A percentile compares a stretch with the other conserved stretches of the same genome.
Conservation (phyloP, 2,329 filamentous ascomycete species). For the Fusarium ambrosium region DNA sequence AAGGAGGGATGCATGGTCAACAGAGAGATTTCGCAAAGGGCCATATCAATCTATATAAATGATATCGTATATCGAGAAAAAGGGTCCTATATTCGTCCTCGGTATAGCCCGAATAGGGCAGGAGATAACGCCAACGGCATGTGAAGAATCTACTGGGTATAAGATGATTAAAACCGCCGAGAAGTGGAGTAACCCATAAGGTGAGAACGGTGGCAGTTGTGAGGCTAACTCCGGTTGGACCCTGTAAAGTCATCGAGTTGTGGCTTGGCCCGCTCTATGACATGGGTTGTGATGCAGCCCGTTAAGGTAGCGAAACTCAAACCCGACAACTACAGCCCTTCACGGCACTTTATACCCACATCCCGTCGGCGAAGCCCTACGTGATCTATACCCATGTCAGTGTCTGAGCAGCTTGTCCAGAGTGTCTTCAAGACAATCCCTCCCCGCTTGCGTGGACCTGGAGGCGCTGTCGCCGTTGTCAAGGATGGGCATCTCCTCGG, state of each 20-base stretch:
- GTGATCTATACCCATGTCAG: not conserved
- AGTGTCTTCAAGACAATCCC: constrained; percentile 19
- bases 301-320: constrained; percentile 3
- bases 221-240: constrained; percentile 9
- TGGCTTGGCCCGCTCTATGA: constrained; percentile 35
- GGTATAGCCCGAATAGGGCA: constrained; percentile 10
- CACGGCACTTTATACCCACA: constrained; percentile 21
- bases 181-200: not conserved
- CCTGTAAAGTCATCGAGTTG: not conserved
- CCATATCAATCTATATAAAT: not conserved
- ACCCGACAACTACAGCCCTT: not conserved
- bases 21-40: not conserved
- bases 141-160: constrained; percentile 1
- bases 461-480: constrained; percentile 30
- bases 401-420: constrained; percentile 10
- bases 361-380: constrained; percentile 7
- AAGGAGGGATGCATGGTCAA: not conserved
- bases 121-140: not conserved
- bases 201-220: constrained; percentile 11
- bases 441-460: constrained; percentile 32
- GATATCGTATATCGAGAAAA: not conserved
- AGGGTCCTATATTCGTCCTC: not conserved
- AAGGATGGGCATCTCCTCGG: constrained; percentile 26
- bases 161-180: constrained; percentile 1
- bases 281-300: not conserved